Conservation (phyloP, 148 eudicot species). For the Arbutus unedo region DNA sequence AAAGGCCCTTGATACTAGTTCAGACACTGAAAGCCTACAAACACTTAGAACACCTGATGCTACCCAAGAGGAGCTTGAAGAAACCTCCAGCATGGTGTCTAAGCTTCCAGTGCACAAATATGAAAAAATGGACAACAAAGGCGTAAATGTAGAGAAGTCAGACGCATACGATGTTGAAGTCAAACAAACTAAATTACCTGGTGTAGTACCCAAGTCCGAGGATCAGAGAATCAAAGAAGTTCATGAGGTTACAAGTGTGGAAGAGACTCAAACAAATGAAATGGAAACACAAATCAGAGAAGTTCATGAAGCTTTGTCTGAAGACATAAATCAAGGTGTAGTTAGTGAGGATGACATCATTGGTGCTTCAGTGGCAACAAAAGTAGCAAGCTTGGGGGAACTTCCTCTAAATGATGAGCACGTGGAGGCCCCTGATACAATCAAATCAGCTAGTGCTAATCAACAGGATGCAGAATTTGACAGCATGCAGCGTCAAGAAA, state of each 20-base stretch:
- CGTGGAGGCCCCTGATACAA: not conserved
- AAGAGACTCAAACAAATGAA: not conserved
- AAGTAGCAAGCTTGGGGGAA: constrained; percentile 16
- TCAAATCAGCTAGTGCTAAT: not conserved
- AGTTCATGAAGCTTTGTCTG: constrained; percentile 5
- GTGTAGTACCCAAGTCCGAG: not conserved
- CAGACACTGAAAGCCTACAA: constrained; percentile 10
- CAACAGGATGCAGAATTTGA: not conserved
- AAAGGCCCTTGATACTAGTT: not conserved
- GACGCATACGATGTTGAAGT: constrained; percentile 10
- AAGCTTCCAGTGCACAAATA: constrained; percentile 9
- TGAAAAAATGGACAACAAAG: not conserved
- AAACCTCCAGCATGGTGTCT: constrained; percentile 12
- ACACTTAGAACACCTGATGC: not conserved
- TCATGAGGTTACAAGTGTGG: constrained; percentile 7
- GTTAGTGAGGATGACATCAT: not conserved
- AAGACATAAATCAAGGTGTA: not conserved
- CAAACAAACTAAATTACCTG: constrained; percentile 13
- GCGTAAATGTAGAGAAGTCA: constrained; percentile 2
- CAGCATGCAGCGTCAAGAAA: constrained; percentile 3
- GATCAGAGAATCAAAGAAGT: constrained; percentile 9
- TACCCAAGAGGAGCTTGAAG: constrained; percentile 16
- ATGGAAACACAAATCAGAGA: constrained; percentile 9
- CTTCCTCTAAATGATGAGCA: constrained; percentile 9
- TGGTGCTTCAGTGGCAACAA: constrained; percentile 2